Evolutionary conservation across 2,329 filamentous ascomycete genomes (phyloP), one percentile per base, ranked within the genome.

Genomic region (Monosporascus ibericus): DNA sequence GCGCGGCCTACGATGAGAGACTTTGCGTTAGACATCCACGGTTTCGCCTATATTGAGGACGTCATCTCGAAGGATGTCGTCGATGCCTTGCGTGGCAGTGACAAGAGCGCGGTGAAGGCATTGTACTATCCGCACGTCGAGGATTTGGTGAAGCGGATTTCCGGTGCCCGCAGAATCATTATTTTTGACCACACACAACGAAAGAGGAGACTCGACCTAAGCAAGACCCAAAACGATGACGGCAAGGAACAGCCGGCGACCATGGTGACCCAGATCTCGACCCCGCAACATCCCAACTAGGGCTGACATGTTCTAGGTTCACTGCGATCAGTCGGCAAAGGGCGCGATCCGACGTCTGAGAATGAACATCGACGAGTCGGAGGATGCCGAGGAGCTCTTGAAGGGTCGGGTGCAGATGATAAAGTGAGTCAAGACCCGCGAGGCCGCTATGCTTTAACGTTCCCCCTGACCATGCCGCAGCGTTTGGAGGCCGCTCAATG

Each of bases 171-270:
- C 14, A 34, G 47, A 15, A 48, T 54, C 11, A 52, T 56, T 34
- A 47, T 56, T n/a, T 56, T 56, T 30, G 54, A 56, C 36, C 54
- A 56, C 18, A 56, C 54, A 9, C 27, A 49, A 11, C 51, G 54
- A 5, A 53, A 51, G 36, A 36, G 54, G 17, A 30, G 48, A 8
- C 52, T 47, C 4, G 44, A 25, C 6, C 54, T 47, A 3, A 38
- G 42, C 24, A 49, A 48, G 25, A 52, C 30, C 2, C 30, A 54
- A 17, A 49, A 56, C 24, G 20, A 27, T 5, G 48, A 55, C 39
- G 54, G 52, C 4, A 56, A 48, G 34, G 54, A 56, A 47, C 54
- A 56, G 30, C 54, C 54, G 8, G 54, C 54, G 9, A 56, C 49
- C 5, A 44, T 49, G 51, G 53, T 55, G 46, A 48, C 27, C 30